Conservation (phyloP, 2,329 filamentous ascomycete species). For the Trichoderma hamatum region DNA sequence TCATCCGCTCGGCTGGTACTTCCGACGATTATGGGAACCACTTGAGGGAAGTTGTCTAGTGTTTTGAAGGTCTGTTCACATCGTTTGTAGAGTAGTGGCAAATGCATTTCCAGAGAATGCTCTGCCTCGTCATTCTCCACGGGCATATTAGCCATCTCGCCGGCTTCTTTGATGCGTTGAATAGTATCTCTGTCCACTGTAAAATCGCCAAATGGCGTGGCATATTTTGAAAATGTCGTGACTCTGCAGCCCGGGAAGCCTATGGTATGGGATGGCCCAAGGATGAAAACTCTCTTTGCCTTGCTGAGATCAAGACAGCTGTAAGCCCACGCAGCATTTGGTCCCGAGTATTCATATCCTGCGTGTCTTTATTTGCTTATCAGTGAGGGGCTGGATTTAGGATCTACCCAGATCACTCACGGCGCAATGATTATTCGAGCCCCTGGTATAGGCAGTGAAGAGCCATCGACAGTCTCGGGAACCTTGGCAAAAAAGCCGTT, state of each 20-base stretch:
- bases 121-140: conserved; percentile 72
- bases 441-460: conserved; percentile 65
- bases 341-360: conserved; percentile 89
- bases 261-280: conserved; percentile 85
- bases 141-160: conserved; percentile 58
- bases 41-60: conserved; percentile 63
- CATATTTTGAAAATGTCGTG: conserved; percentile 70
- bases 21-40: conserved; percentile 87
- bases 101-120: conserved; percentile 95
- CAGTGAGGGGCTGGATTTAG: not conserved
- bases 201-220: conserved; percentile 74
- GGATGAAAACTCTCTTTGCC: conserved; percentile 84
- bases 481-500: conserved; percentile 75
- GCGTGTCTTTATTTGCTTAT: conserved; percentile 69
- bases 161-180: conserved; percentile 48
- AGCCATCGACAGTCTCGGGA: conserved; percentile 63
- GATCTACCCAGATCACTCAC: conserved; percentile 60
- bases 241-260: conserved; percentile 71
- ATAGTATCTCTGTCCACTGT: conserved; percentile 63
- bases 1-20: conserved; percentile 68
- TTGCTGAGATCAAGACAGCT: conserved; percentile 80
- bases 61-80: conserved; percentile 56
- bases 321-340: conserved; percentile 93
- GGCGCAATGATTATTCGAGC: conserved; percentile 90
- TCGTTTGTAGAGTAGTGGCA: conserved; percentile 89